Conservation (phyloP, 495 filamentous ascomycete species). For the Durotheca rogersii region DNA sequence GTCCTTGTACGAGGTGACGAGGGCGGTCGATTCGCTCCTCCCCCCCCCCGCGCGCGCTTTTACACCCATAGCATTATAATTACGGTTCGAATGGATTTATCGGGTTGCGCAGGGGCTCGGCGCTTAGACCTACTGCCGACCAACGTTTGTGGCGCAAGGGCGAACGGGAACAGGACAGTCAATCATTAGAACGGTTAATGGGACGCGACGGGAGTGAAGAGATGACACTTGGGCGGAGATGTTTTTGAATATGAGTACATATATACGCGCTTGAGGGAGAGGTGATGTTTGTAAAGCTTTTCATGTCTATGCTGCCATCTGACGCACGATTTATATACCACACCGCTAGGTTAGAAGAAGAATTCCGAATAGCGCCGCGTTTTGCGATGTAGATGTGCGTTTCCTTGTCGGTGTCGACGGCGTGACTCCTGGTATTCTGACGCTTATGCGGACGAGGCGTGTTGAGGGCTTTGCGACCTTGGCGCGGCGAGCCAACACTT, state of each 20-base stretch:
- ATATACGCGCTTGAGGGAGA: constrained; percentile 23
- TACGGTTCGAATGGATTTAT: constrained; percentile 29
- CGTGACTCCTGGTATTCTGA: no score
- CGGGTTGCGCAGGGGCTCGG: constrained; percentile 25
- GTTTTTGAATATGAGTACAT: constrained; percentile 22
- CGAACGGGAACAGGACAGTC: constrained; percentile 20
- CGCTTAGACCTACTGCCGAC: constrained; percentile 20
- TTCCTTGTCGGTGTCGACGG: no score
- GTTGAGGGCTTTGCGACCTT: no score
- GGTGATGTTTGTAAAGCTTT: constrained; percentile 24
- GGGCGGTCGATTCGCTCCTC: constrained; percentile 17
- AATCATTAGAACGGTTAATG: constrained; percentile 25
- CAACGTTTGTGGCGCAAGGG: constrained; percentile 9
- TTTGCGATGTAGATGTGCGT: no score
- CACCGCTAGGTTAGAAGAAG: constrained; percentile 22
- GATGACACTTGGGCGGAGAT: constrained; percentile 12
- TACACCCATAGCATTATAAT: constrained; percentile 32
- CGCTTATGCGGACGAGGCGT: no score
- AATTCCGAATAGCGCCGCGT: no score
- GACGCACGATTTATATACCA: constrained; percentile 32
- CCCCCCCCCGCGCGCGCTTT: no score
- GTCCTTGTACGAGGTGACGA: neutral
- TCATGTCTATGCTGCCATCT: constrained; percentile 17
- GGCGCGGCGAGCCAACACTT: no score
- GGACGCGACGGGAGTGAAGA: constrained; percentile 24